Base-by-base conservation (phyloP, 2,329 filamentous ascomycete species). In the Sporothrix brasiliensis region DNA sequence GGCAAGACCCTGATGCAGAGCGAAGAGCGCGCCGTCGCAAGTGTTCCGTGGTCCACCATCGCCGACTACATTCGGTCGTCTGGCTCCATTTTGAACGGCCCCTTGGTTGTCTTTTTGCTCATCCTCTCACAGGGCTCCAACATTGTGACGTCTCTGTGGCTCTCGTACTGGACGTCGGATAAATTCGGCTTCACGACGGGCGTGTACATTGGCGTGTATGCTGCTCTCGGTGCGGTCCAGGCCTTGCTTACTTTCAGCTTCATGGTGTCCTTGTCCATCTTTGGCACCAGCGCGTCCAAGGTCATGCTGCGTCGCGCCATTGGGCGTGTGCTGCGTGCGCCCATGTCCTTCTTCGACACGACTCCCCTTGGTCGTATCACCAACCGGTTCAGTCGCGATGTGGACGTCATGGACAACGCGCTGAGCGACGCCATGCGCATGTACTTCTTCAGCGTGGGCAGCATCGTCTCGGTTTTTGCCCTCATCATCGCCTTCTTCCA, bases 301-400 rank as follows among this genome's bases (percentile, higher is more conserved):
- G 85, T 85, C 52, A 93, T 98, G 87, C 86, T 98, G 67, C 88
- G 91, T 41, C 84, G 88, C 49, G 94, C 95, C 7, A 92, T 98
- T 76, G 88, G 85, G 10, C 86, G 92, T 19, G 92, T 95, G 0
- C 81, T 90, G n/a, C 84, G 88, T 34, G 88, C 88, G 2, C 88
- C 88, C n/a, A 89, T 90, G 93, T 91, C 92, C 4, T 98, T 98
- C 82, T 98, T 98, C 81, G 95, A 99, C 76, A 98, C 95, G 0
- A 98, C 95, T 0, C 95, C 95, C 0, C 86, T 98, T 0, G 95
- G 95, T 24, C 91, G 94, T 50, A 97, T 98, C 78, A 97, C 93
- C 27, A 98, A 98, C 79, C 92, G 95, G 19, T 98, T 98, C 81
- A 96, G 93, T 44, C 91, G 94, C 75, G 95, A 99, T 77, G 92